Conservation (phyloP, 2,329 filamentous ascomycete genomes). For the Hymenoscyphus linearis region DNA sequence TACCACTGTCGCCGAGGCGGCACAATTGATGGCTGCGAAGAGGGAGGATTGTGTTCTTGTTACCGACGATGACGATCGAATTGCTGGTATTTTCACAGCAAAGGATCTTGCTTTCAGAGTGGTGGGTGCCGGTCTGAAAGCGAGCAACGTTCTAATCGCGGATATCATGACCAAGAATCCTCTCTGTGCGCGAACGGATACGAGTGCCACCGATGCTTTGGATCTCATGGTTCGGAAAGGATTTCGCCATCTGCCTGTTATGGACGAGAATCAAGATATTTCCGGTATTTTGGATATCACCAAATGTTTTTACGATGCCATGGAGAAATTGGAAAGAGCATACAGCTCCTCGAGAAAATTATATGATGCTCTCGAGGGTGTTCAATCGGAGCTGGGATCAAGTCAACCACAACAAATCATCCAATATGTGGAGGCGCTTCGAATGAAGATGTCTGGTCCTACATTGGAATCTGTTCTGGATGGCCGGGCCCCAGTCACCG, state of each 20-base stretch:
- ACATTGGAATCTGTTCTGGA: conserved; percentile 92
- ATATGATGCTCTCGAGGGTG: conserved; percentile 94
- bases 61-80: conserved; percentile 95
- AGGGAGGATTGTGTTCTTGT: conserved; percentile 96
- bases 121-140: conserved; percentile 84
- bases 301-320: conserved; percentile 99
- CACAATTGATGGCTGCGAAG: conserved; percentile 98
- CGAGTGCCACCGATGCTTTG: conserved; percentile 92
- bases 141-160: conserved; percentile 83
- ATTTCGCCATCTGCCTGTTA: conserved; percentile 94
- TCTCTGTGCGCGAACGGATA: conserved; percentile 93
- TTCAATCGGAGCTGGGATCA: conserved; percentile 92
- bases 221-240: conserved; percentile 98
- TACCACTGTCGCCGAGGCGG: conserved; percentile 91
- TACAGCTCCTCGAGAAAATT: conserved; percentile 98
- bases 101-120: conserved; percentile 98
- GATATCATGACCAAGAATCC: conserved; percentile 99
- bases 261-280: conserved; percentile 99
- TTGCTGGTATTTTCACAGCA: conserved; percentile 97
- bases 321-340: conserved; percentile 98
- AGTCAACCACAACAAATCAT: conserved; percentile 98
- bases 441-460: conserved; percentile 95
- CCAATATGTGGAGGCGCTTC: conserved; percentile 93
- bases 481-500: conserved; percentile 85
- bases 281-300: conserved; percentile 97